phyloP scores from a whole-genome alignment of 2,329 filamentous ascomycete genomes.

The Aspergillus novoparasiticus region DNA sequence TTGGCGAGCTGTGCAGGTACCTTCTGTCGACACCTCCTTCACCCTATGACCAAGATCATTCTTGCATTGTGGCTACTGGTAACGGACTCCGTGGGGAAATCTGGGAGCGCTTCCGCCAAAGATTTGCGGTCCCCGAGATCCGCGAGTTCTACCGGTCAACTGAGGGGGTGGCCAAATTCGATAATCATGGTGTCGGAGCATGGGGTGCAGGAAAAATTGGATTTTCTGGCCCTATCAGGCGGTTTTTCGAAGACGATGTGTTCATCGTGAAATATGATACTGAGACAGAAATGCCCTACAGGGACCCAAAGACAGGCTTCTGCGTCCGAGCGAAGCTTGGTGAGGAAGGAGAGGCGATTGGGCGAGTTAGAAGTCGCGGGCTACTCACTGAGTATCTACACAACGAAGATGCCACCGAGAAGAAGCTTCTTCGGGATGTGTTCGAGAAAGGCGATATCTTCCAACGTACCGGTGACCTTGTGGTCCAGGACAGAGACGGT shows the following conservation, averaged over 20 bases:
- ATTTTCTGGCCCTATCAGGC: conserved; percentile 45
- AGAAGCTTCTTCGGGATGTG: conserved; percentile 48
- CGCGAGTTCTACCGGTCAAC: conserved; percentile 53
- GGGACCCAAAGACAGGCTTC: conserved; percentile 49
- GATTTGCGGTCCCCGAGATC: conserved; percentile 49
- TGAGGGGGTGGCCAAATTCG: conserved; percentile 50
- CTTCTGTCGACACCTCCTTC: conserved; percentile 48
- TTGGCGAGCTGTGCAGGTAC: conserved; percentile 55
- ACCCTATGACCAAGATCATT: conserved; percentile 49
- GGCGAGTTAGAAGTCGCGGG: conserved; percentile 42
- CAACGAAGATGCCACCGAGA: conserved; percentile 46
- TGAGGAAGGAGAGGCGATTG: conserved; percentile 51
- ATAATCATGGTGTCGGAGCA: conserved; percentile 45
- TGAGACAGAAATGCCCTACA: conserved; percentile 44
- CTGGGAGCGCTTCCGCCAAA: conserved; percentile 50
- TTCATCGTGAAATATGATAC: conserved; percentile 48
- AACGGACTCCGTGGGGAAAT: conserved; percentile 53
- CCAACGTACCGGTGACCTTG: conserved; percentile 50
- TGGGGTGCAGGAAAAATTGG: conserved; percentile 50
- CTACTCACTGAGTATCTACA: conserved; percentile 47
- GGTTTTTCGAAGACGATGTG: conserved; percentile 45
- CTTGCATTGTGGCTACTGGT: conserved; percentile 48
- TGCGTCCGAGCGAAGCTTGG: conserved; percentile 40
- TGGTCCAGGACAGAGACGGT: conserved; percentile 44
- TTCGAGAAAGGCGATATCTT: conserved; percentile 51